A percentile compares a stretch with the other conserved stretches of the same genome.
Conservation (phyloP, 176 grass and related monocot genomes). For the Phragmites australis region DNA sequence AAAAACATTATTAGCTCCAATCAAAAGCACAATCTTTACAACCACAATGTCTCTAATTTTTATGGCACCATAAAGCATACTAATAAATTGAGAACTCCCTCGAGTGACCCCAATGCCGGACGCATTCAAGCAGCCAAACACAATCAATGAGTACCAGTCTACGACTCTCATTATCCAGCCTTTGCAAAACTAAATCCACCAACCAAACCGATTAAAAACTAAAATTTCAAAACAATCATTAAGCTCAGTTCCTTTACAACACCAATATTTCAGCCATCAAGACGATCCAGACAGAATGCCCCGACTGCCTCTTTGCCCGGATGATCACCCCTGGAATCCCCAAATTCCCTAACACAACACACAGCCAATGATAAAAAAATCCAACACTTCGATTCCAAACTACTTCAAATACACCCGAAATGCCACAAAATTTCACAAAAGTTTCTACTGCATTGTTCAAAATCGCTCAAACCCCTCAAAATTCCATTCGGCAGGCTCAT, state of each 20-base stretch:
- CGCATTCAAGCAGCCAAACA: background rate
- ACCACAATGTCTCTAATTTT: background rate
- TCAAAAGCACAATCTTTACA: background rate
- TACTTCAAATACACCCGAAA: background rate
- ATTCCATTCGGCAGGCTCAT: too few relatives aligned
- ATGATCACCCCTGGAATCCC: background rate
- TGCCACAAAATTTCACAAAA: background rate
- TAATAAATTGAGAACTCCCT: background rate
- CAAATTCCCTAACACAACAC: conserved; percentile 1
- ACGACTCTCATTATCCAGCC: background rate
- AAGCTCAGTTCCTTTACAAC: background rate
- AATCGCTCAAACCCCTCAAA: background rate
- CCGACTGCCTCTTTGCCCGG: background rate
- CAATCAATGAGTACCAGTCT: too few relatives aligned
- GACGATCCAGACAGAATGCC: background rate
- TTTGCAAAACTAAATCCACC: background rate
- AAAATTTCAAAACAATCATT: background rate
- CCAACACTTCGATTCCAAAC: background rate
- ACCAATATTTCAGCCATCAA: conserved; percentile 5
- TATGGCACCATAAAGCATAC: conserved; percentile 1
- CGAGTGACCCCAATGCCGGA: background rate
- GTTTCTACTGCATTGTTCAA: background rate
- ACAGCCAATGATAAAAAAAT: too few relatives aligned
- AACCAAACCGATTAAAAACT: conserved; percentile 12
- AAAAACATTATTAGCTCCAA: background rate